phyloP scores from a whole-genome alignment of 257 asterid species.

The Scutellaria barbata region DNA sequence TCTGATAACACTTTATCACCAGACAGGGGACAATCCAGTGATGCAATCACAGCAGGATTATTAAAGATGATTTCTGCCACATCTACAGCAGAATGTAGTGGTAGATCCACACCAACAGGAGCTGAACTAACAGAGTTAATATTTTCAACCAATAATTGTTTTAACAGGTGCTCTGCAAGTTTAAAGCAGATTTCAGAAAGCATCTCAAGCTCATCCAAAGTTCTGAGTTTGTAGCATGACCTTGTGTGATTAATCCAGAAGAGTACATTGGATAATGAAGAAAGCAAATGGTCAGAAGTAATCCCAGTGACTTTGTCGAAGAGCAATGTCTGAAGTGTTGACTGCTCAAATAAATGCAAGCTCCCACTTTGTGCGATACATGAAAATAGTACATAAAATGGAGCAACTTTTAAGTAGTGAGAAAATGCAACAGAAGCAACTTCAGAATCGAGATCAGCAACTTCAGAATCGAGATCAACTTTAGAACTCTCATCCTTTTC shows the following conservation, averaged over 20 bases:
- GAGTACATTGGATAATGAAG: slow-evolving; percentile 69
- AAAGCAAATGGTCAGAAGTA: slow-evolving; percentile 65
- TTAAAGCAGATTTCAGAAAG: slow-evolving; percentile 59
- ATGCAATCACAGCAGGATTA: slow-evolving; percentile 66
- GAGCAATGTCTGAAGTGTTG: slow-evolving; percentile 59
- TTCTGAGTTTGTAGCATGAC: slow-evolving; percentile 43
- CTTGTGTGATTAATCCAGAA: slow-evolving; percentile 65
- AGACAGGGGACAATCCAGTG: slow-evolving; percentile 61
- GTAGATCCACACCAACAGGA: slow-evolving; percentile 38
- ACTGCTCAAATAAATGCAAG: slow-evolving; percentile 46
- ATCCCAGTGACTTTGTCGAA: slow-evolving; percentile 61
- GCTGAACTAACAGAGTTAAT: slow-evolving; percentile 36
- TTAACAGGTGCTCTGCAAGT: slow-evolving; percentile 60
- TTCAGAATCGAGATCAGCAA: slow-evolving; percentile 52
- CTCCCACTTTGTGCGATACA: slow-evolving; percentile 51
- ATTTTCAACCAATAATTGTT: slow-evolving; percentile 54
- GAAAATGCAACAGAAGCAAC: slow-evolving; percentile 68
- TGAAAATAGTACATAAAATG: slow-evolving; percentile 75
- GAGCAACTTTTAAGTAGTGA: slow-evolving; percentile 54
- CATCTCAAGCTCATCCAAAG: slow-evolving; percentile 54
- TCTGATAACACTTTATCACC: slow-evolving; percentile 47
- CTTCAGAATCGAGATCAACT: slow-evolving; percentile 48
- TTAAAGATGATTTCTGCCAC: slow-evolving; percentile 62
- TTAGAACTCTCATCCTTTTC: slow-evolving; percentile 40
- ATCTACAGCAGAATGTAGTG: slow-evolving; percentile 49